A percentile compares a stretch with the other conserved stretches of the same genome.
Evolutionary conservation across 306 rosid genomes (phyloP).

Genomic region (Sechiopsis laciniata): DNA sequence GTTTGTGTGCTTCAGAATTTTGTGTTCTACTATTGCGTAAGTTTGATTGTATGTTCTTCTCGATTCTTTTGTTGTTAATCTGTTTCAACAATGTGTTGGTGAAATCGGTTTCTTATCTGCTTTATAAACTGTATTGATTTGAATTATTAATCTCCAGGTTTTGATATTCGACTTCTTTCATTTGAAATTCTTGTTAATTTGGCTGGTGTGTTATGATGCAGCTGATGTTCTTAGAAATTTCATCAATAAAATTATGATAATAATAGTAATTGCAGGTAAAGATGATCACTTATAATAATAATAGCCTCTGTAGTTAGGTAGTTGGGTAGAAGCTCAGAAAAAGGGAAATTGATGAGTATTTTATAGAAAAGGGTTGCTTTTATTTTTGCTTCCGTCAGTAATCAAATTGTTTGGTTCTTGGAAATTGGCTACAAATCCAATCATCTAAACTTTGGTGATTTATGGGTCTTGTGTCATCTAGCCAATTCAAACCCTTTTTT

Average conservation of each 20-base stretch:
- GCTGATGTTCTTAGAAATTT: conserved; percentile 8
- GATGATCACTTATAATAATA: not conserved
- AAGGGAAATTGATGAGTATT: not conserved
- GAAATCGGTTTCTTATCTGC: not conserved
- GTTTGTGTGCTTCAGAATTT: not conserved
- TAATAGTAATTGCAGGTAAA: not conserved
- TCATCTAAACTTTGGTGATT: conserved; percentile 10
- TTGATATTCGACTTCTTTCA: not conserved
- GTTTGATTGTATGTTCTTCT: conserved; percentile 10
- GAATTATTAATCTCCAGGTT: not conserved
- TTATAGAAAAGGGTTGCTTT: not conserved
- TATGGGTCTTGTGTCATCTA: conserved; percentile 1
- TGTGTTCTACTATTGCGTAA: not conserved
- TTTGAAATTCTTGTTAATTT: conserved; percentile 4
- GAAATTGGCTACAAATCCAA: conserved; percentile 9
- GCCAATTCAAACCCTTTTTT: not conserved
- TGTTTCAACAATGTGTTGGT: conserved; percentile 9
- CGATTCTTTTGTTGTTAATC: not conserved
- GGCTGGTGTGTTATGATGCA: not conserved
- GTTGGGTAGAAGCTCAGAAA: not conserved
- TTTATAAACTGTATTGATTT: not conserved
- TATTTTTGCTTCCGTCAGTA: not conserved
- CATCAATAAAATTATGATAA: not conserved
- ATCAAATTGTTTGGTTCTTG: conserved; percentile 7
- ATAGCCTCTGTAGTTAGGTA: not conserved